Evolutionary conservation across 2,329 filamentous ascomycete genomes (phyloP).

Genomic region (Cladorrhinum sp.): DNA sequence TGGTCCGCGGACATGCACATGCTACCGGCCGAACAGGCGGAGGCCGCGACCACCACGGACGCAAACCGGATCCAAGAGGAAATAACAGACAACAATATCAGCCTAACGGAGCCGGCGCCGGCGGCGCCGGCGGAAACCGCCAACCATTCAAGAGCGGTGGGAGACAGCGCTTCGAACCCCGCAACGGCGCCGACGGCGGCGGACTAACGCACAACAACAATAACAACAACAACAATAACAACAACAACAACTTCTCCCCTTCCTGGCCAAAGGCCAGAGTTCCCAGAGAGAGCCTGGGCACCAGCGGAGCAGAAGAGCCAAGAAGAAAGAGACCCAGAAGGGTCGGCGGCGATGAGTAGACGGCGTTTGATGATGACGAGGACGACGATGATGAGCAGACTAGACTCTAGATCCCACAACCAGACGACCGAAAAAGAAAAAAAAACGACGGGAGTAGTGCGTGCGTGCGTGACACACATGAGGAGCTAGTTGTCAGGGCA

Average conservation of each 20-base stretch:
- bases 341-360: neutral
- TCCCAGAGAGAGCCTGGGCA: neutral
- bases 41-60: neutral
- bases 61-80: neutral
- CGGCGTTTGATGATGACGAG: too few species aligned
- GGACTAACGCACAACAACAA: too few species aligned
- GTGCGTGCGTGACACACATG: too few species aligned
- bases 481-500: too few species aligned
- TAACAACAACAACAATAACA: too few species aligned
- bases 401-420: too few species aligned
- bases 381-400: too few species aligned
- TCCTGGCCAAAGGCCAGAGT: neutral
- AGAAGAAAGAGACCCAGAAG: constrained; percentile 17
- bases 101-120: neutral
- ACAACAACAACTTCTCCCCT: neutral
- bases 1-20: neutral
- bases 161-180: neutral
- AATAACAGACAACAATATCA: neutral
- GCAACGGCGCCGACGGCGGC: neutral
- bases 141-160: neutral
- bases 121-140: neutral
- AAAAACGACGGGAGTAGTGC: too few species aligned
- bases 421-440: too few species aligned
- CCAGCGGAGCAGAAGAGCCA: constrained; percentile 12
- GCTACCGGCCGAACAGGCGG: neutral